Evolutionary conservation across 2,329 filamentous ascomycete genomes (phyloP).

Genomic region (Fusarium decemcellulare): DNA sequence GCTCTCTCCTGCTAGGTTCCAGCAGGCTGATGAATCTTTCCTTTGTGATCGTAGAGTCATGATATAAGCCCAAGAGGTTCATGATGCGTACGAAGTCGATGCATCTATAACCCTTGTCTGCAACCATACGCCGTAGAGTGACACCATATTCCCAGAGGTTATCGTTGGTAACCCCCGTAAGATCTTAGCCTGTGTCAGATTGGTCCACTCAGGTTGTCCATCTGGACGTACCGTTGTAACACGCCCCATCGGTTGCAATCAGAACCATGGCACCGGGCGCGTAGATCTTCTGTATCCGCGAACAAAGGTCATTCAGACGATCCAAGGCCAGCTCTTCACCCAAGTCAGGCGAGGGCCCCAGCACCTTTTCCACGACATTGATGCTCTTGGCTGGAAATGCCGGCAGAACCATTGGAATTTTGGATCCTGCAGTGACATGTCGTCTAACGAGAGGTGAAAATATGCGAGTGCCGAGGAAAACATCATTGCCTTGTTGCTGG

Average conservation of each 20-base stretch:
- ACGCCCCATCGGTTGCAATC: constrained; percentile 21
- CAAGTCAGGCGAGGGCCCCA: constrained; percentile 16
- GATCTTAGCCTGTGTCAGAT: constrained; percentile 2
- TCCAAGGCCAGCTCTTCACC: constrained; percentile 25
- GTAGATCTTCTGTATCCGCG: constrained; percentile 12
- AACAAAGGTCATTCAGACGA: constrained; percentile 18
- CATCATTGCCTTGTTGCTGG: background rate
- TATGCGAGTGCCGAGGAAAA: background rate
- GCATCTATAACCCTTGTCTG: constrained; percentile 10
- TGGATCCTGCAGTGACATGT: constrained; percentile 9
- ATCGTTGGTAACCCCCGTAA: constrained; percentile 19
- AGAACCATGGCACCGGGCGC: constrained; percentile 15
- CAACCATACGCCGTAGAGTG: constrained; percentile 15
- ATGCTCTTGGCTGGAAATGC: constrained; percentile 25
- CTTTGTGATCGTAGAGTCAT: constrained; percentile 7
- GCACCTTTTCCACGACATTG: constrained; percentile 22
- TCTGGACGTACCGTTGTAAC: constrained; percentile 17
- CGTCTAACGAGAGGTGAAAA: background rate
- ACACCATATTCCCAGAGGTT: constrained; percentile 24
- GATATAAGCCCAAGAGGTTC: constrained; percentile 6
- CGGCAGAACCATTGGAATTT: constrained; percentile 22
- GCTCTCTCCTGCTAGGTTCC: background rate
- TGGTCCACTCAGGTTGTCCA: no score
- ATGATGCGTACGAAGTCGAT: constrained; percentile 25
- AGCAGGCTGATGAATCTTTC: constrained; percentile 5